These are phyloP conservation scores for Emmonsiellopsis sp. DNA, from an alignment of 2,329 filamentous ascomycete genomes.

Conservation along the genomic window DNA sequence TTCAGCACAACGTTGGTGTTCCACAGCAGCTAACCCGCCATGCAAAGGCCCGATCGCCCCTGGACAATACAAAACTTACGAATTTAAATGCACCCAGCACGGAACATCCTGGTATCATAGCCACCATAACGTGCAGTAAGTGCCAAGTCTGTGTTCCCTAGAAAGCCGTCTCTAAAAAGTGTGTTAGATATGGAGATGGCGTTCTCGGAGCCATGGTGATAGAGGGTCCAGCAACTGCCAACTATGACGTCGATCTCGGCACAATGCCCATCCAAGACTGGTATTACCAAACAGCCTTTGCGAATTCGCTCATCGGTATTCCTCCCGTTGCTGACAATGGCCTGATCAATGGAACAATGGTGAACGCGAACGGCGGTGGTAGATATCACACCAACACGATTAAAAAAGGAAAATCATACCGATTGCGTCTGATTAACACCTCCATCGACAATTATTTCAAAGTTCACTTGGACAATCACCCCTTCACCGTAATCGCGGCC, in stretches of 20 bases:
- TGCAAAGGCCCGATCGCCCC: conserved; percentile 46
- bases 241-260: conserved; percentile 58
- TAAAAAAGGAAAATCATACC: conserved; percentile 1
- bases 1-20: conserved; percentile 11
- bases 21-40: conserved; percentile 14
- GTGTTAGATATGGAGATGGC: conserved; percentile 32
- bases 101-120: conserved; percentile 54
- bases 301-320: conserved; percentile 1
- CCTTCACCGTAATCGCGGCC: conserved; percentile 5
- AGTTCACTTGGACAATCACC: conserved; percentile 9
- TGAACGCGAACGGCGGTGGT: conserved; percentile 1
- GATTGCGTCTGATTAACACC: conserved; percentile 5
- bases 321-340: conserved; percentile 4
- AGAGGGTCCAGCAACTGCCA: conserved; percentile 48
- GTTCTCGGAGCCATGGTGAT: conserved; percentile 51
- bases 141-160: not conserved
- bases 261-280: conserved; percentile 54
- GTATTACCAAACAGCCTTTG: conserved; percentile 44
- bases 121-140: conserved; percentile 37
- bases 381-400: not conserved
- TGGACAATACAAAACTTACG: conserved; percentile 47
- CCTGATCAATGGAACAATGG: conserved; percentile 6
- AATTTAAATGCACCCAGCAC: conserved; percentile 47
- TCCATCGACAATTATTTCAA: conserved; percentile 7
- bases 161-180: not conserved